Base-by-base conservation (phyloP, 2,329 filamentous ascomycete species). In the Xylariales sp. region DNA sequence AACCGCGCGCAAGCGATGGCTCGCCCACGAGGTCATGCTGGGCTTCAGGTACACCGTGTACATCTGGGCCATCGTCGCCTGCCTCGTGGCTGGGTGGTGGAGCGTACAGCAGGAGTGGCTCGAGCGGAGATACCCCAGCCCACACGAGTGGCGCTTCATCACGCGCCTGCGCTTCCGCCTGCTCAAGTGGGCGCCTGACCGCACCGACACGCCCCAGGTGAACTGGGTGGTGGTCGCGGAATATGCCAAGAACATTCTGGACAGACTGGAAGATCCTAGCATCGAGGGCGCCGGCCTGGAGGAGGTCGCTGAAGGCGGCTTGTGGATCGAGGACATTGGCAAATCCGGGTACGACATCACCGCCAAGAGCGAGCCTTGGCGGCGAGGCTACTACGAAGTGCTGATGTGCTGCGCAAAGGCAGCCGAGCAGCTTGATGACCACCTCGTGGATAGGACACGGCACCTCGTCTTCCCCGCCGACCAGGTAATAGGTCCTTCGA, bases 351-450 rank as follows among this genome's bases (percentile, higher is more conserved):
- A 78, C 47, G 87, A 95, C 56, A 68, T 93, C 40, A 77, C 77
- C 2, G 72, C 64, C 6, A 95, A 89, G 67, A 83, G 81, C 45
- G 88, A 94, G 60, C 72, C 83, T 34, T 97, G 90, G 91, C 72
- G 84, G 51, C 73, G 87, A 39, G 89, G 88, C 1, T 97, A 97
- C 62, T 89, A 84, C 53, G 81, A 94, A 53, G 75, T 82, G 4
- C 65, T 96, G 32, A 87, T 96, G 78, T 74, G 83, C 10, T 78
- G 79, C 42, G 90, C 84, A 1, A 78, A 78, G 47, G 79, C 83
- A 1, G 81, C 88, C 5, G 90, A 96, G 62, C 79, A 90, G 49
- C 66, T 94, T 17, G 87, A 95, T 46, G 85, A 84, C 33, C 88
- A 83, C 74, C 70, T 94, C 13, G 70, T 74, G 29, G 88, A 95